phyloP scores from a whole-genome alignment of 2,329 filamentous ascomycete genomes.

The Chrysoporthe deuterocubensis region DNA sequence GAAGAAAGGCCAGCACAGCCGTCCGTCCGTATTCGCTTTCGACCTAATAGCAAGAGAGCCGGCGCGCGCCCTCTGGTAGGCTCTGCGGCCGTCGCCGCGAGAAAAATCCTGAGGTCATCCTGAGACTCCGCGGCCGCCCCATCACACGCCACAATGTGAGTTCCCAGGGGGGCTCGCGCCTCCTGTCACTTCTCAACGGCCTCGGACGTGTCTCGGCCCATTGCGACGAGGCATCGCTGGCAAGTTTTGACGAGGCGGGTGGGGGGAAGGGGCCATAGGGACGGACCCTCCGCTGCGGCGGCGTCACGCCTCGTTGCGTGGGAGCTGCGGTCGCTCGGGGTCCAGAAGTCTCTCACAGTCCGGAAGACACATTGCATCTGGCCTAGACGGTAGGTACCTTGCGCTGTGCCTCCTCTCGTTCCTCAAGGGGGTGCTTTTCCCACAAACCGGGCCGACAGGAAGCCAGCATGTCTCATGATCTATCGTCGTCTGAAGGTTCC shows the following conservation, averaged over 20 bases:
- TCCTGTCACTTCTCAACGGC: too few species aligned
- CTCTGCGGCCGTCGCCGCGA: too few species aligned
- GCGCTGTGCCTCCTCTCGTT: too few species aligned
- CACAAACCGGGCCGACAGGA: too few species aligned
- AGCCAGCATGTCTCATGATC: too few species aligned
- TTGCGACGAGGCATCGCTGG: too few species aligned
- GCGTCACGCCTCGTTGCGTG: background rate
- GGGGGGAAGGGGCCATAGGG: background rate
- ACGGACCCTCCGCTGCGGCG: too few species aligned
- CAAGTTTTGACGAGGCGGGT: background rate
- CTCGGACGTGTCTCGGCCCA: background rate
- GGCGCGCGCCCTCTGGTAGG: too few species aligned
- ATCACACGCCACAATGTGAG: conserved; percentile 13
- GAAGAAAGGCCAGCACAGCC: background rate
- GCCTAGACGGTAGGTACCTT: too few species aligned
- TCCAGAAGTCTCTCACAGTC: background rate
- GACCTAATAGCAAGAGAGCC: background rate
- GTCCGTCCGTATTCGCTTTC: background rate
- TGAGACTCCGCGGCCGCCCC: background rate
- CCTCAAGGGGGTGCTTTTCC: too few species aligned
- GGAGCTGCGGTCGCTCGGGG: background rate
- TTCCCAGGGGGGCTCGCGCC: background rate
- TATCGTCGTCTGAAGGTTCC: too few species aligned
- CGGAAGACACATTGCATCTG: background rate
- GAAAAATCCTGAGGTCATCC: background rate